Base-by-base conservation (phyloP, 768 basidiomycete species). In the Scleroderma citrinum region DNA sequence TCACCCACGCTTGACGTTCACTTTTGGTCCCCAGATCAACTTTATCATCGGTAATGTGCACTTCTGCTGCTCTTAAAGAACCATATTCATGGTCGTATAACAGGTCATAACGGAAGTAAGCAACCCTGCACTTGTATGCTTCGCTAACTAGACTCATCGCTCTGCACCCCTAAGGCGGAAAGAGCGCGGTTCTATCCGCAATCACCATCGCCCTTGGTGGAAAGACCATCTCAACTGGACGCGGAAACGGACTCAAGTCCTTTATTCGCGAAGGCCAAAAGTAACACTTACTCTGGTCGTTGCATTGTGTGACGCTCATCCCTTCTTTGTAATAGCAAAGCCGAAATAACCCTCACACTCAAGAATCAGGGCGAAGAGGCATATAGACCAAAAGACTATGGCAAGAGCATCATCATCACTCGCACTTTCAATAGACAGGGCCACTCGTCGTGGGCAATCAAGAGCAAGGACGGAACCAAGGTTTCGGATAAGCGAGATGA, bases 351-450 rank as follows among this genome's bases (percentile, higher is more conserved):
- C 2, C 82, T 98, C 44, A 73, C 75, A 16, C 69, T 99, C 43
- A 88, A 91, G 69, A 99, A 99, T 61, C 79, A 86, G 55, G 96
- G 96, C 2, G 81, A 85, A 16, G 93, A 96, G 58, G 92, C 95
- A 2, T 97, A 77, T 70, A 83, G 82, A 49, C 86, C 80, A 16
- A 76, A 88, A 31, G 76, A 86, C n/a, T 99, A 92, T 56, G 92
- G 92, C 7, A 80, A 83, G 48, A 82, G 81, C 30, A 96, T 99
- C 56, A 71, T 83, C 42, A 82, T 99, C 61, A 86, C 85, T 17
- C 87, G 96, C 37, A 69, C 74, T 29, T 89, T 98, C 59, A 82
- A 76, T 26, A 84, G 80, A 58, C 83, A 89, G 16, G 92, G 92
- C 5, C 64, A 71, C 3, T 83, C 85, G 1, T 71, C 76, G 1